Evolutionary conservation across 805 yeast species (phyloP).

Genomic region (Ogataea ramenticola): DNA sequence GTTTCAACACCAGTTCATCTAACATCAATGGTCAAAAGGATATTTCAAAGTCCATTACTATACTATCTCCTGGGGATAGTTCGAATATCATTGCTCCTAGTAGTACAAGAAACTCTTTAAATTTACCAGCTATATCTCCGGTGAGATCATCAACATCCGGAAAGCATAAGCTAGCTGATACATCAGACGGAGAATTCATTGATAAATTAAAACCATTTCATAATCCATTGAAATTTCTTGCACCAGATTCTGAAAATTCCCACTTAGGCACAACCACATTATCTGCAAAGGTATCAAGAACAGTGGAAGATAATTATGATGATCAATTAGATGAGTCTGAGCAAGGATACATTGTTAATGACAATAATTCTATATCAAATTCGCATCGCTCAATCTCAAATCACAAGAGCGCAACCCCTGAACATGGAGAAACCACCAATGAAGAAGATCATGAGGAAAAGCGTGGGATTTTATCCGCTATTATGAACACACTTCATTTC

Average conservation of each 20-base stretch:
- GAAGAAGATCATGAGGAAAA: conserved; percentile 1
- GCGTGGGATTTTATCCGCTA: conserved; percentile 19
- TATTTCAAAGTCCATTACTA: too few relatives aligned
- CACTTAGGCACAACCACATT: not conserved
- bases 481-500: conserved; percentile 21
- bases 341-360: not conserved
- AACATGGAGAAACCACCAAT: not conserved
- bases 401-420: not conserved
- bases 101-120: not conserved
- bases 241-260: not conserved
- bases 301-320: not conserved
- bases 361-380: not conserved
- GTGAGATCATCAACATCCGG: not conserved
- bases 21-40: too few relatives aligned
- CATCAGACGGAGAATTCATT: not conserved
- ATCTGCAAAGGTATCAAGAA: too few relatives aligned
- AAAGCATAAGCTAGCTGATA: not conserved
- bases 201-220: not conserved
- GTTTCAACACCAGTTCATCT: too few relatives aligned
- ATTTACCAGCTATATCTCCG: not conserved
- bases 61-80: too few relatives aligned
- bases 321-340: not conserved
- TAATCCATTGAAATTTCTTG: not conserved
- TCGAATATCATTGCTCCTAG: not conserved
- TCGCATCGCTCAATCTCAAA: too few relatives aligned